These are phyloP conservation scores for Ascodesmis nigricans DNA, from an alignment of 495 filamentous ascomycete genomes.

Conservation along the genomic window DNA sequence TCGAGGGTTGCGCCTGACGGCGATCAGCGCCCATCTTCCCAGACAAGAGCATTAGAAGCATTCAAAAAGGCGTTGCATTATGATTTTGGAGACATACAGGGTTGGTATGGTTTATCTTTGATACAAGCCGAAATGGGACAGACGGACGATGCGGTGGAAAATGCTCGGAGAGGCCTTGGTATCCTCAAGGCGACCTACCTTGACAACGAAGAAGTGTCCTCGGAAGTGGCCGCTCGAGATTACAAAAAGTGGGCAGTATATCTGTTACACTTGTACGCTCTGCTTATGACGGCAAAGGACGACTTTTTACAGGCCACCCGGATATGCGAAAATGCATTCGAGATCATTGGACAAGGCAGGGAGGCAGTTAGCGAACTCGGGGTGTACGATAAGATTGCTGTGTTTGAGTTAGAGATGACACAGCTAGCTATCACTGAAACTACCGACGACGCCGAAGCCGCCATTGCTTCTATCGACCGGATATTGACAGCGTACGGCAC, in stretches of 20 bases:
- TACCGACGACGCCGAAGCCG: constrained; percentile 54
- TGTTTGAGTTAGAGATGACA: constrained; percentile 80
- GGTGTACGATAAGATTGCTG: constrained; percentile 21
- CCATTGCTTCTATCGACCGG: constrained; percentile 64
- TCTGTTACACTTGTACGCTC: constrained; percentile 66
- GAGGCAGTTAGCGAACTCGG: constrained; percentile 32
- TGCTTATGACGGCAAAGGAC: constrained; percentile 66
- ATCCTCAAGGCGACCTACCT: constrained; percentile 6
- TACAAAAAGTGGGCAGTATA: constrained; percentile 37
- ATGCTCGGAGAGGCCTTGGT: constrained; percentile 41
- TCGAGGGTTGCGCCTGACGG: constrained; percentile 55
- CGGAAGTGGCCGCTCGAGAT: constrained; percentile 23
- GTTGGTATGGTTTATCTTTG: constrained; percentile 56
- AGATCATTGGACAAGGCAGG: constrained; percentile 38
- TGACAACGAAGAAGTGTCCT: constrained; percentile 22
- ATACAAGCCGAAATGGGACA: constrained; percentile 64
- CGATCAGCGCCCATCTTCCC: constrained; percentile 41
- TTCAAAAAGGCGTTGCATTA: constrained; percentile 48
- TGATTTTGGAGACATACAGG: constrained; percentile 42
- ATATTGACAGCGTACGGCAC: constrained; percentile 59
- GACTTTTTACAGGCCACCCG: constrained; percentile 59
- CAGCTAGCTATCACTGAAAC: constrained; percentile 69
- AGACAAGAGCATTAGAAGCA: constrained; percentile 47
- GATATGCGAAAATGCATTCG: constrained; percentile 73
- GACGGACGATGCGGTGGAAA: constrained; percentile 49